These are phyloP conservation scores for Phoenix dactylifera DNA, from an alignment of 176 grass and related monocot species.

Conservation along the genomic window DNA sequence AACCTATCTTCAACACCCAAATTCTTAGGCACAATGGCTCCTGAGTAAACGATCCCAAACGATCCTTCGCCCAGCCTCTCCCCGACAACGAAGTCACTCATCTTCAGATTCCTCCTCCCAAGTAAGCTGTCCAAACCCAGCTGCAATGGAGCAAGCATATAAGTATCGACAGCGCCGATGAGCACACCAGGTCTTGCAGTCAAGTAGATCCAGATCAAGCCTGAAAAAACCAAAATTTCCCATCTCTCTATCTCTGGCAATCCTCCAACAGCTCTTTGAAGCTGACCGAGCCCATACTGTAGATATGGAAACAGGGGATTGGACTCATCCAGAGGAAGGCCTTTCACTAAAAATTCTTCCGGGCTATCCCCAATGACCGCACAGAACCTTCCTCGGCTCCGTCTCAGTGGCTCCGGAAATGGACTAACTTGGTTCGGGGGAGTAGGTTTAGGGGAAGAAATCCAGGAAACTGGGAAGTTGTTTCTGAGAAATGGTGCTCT, in stretches of 20 bases:
- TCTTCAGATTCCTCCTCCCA: slow-evolving; percentile 75
- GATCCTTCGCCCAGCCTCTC: slow-evolving; percentile 84
- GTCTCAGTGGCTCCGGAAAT: slow-evolving; percentile 3
- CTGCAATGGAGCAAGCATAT: slow-evolving; percentile 80
- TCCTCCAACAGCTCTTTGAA: slow-evolving; percentile 30
- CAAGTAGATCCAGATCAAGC: slow-evolving; percentile 62
- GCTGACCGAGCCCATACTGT: slow-evolving; percentile 17
- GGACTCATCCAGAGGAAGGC: slow-evolving; percentile 35
- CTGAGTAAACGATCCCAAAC: slow-evolving; percentile 69
- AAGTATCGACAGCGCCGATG: slow-evolving; percentile 63
- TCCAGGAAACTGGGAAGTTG: slow-evolving; percentile 40
- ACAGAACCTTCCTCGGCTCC: slow-evolving; percentile 1
- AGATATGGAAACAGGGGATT: slow-evolving; percentile 19
- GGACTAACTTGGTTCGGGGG: slow-evolving; percentile 10
- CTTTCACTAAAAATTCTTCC: neutral
- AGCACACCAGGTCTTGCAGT: slow-evolving; percentile 81
- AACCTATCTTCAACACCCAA: slow-evolving; percentile 24
- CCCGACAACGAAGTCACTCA: slow-evolving; percentile 74
- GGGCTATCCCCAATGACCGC: slow-evolving; percentile 11
- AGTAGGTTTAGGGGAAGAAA: slow-evolving; percentile 25
- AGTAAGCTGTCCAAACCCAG: slow-evolving; percentile 51
- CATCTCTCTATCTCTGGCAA: slow-evolving; percentile 44
- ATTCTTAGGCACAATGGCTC: slow-evolving; percentile 60
- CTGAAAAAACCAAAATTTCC: slow-evolving; percentile 34
- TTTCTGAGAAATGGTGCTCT: slow-evolving; percentile 13